Base-by-base conservation (phyloP, 1,284 basidiomycete species). In the Cryptococcus wingfieldii region DNA sequence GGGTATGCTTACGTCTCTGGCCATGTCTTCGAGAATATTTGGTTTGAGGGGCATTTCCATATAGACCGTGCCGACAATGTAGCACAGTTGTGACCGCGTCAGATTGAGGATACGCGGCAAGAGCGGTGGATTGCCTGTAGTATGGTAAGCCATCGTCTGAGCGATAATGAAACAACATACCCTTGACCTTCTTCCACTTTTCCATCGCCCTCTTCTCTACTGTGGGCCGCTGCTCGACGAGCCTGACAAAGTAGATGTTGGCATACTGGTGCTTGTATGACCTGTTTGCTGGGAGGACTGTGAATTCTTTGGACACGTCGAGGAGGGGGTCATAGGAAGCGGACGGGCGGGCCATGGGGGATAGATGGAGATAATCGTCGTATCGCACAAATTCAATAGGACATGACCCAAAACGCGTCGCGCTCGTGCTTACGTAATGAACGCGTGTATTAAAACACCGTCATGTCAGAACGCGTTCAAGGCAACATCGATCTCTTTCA, bases 11-110 rank as follows among this genome's bases (percentile, higher is more conserved):
- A 96, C 95, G 69, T 98, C 92, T 70, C 90, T 82, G 13, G 87
- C 91, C 63, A 98, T 83, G 64, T 99, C 96, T 68, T 94, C 88
- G 54, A 99, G 82, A 13, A 99, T 90, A 67, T 98, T 97, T 0
- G 95, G 95, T 73, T 99, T 99, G 55, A 97, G 81, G 4, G 90
- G 90, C 96, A 98, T 98, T 60, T 96, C 89, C 83, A 96, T 87
- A 76, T 98, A 99, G 2, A 98, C 85, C 0, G 95, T 98, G 2
- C 95, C 95, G 56, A 96, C 81, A 59, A 98, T 84, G 75, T 88
- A 97, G 76, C 90, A 96, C 51, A 95, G 78, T 63, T 89, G 81
- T 0, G 87, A 87, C 66, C 90, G 89, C 50, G 86, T 80, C 4
- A 98, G 86, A 55, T 98, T 94, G 4, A 98, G 83, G 6, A 98